A percentile compares a stretch with the other conserved stretches of the same genome.
Conservation (phyloP, 2,329 filamentous ascomycete genomes). For the Chrysoporthe puriensis region DNA sequence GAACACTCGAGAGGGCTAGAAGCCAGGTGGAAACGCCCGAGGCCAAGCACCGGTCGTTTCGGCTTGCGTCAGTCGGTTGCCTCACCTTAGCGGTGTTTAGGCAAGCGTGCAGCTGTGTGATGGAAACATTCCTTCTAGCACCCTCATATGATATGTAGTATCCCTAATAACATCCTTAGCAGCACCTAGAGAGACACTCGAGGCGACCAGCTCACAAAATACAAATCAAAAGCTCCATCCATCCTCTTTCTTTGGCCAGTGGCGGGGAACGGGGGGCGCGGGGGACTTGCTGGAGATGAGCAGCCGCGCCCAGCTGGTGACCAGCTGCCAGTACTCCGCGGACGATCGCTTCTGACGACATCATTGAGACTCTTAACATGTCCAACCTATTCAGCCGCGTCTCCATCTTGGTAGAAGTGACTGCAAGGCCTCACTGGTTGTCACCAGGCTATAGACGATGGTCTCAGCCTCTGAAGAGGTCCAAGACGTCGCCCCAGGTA, state of each 20-base stretch:
- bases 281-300: neutral
- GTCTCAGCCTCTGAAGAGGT: neutral
- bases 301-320: neutral
- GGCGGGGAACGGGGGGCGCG: neutral
- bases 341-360: neutral
- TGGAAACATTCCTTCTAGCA: neutral
- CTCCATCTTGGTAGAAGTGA: neutral
- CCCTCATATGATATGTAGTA: neutral
- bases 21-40: slow-evolving; percentile 20
- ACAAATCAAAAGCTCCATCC: too few species aligned
- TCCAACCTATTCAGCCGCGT: neutral
- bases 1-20: neutral
- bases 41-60: slow-evolving; percentile 11
- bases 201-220: neutral
- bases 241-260: neutral
- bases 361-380: too few species aligned
- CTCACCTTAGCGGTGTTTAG: slow-evolving; percentile 9
- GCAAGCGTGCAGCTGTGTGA: neutral
- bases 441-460: slow-evolving; percentile 19
- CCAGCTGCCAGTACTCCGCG: neutral
- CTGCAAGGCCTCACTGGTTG: neutral
- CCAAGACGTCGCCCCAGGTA: slow-evolving; percentile 12
- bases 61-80: slow-evolving; percentile 18
- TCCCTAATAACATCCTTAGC: neutral
- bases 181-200: neutral